phyloP scores from a whole-genome alignment of 2,329 filamentous ascomycete genomes.

The Apiospora malaysiana region DNA sequence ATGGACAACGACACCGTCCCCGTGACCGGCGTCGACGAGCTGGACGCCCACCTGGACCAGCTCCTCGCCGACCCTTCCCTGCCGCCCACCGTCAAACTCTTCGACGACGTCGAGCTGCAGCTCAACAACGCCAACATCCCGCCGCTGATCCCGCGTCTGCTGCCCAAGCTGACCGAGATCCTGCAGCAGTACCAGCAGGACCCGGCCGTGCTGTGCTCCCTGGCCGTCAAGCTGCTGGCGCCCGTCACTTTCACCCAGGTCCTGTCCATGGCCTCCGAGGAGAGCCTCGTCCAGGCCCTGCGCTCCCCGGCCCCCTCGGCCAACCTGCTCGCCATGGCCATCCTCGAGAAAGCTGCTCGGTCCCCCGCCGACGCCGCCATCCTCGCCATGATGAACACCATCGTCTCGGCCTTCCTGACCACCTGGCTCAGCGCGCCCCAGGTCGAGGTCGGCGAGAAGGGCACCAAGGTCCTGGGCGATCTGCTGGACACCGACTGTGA shows the following conservation, averaged over 20 bases:
- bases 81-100: conserved; percentile 54
- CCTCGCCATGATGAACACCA: conserved; percentile 53
- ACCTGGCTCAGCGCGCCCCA: conserved; percentile 60
- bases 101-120: conserved; percentile 65
- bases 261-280: conserved; percentile 57
- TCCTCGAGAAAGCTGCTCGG: conserved; percentile 60
- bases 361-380: conserved; percentile 55
- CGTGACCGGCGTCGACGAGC: conserved; percentile 58
- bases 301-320: conserved; percentile 59
- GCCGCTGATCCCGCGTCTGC: conserved; percentile 56
- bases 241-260: conserved; percentile 59
- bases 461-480: conserved; percentile 55
- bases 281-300: conserved; percentile 58
- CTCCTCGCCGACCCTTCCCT: conserved; percentile 51
- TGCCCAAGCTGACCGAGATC: conserved; percentile 59
- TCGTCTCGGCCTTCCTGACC: conserved; percentile 55
- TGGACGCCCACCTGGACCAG: conserved; percentile 59
- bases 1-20: conserved; percentile 51
- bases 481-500: conserved; percentile 63
- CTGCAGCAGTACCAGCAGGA: conserved; percentile 58
- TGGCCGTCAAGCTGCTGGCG: conserved; percentile 61
- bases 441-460: conserved; percentile 62
- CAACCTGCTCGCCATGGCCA: conserved; percentile 62
- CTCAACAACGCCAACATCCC: conserved; percentile 57
- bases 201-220: conserved; percentile 55